phyloP scores from a whole-genome alignment of 371 early-diverging fungal genomes.

The Phascolomyces articulosus region DNA sequence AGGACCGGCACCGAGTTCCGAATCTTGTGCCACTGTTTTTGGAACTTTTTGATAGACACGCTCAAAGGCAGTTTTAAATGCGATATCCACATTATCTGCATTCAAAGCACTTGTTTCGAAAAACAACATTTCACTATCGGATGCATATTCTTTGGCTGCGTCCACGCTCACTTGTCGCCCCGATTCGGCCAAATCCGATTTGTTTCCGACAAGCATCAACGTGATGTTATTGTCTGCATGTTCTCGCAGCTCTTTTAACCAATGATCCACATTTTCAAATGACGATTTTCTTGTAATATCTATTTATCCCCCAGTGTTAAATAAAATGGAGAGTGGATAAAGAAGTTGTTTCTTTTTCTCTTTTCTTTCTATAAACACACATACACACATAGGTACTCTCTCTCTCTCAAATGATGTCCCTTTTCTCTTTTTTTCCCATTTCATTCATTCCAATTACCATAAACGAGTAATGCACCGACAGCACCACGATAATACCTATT shows the following conservation, averaged over 20 bases:
- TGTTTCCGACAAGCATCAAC: slow-evolving; percentile 98
- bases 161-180: slow-evolving; percentile 33
- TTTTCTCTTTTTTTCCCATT: not conserved
- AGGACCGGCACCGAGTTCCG: slow-evolving; percentile 10
- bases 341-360: too few species aligned
- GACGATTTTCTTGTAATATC: slow-evolving; percentile 97
- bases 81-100: slow-evolving; percentile 91
- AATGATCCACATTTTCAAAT: slow-evolving; percentile 88
- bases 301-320: slow-evolving; percentile 8
- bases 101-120: slow-evolving; percentile 94
- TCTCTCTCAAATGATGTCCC: too few species aligned
- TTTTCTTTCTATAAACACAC: too few species aligned
- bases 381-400: too few species aligned
- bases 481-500: slow-evolving; percentile 48
- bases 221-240: slow-evolving; percentile 92
- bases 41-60: slow-evolving; percentile 30
- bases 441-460: slow-evolving; percentile 28
- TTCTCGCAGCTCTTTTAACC: slow-evolving; percentile 97
- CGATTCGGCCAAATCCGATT: slow-evolving; percentile 91
- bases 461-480: slow-evolving; percentile 47
- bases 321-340: not conserved
- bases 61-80: slow-evolving; percentile 61
- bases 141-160: slow-evolving; percentile 74
- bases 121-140: slow-evolving; percentile 84
- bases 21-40: slow-evolving; percentile 28